These are phyloP conservation scores for Elsinoe ampelina DNA, from an alignment of 2,329 filamentous ascomycete species.

Conservation along the genomic window DNA sequence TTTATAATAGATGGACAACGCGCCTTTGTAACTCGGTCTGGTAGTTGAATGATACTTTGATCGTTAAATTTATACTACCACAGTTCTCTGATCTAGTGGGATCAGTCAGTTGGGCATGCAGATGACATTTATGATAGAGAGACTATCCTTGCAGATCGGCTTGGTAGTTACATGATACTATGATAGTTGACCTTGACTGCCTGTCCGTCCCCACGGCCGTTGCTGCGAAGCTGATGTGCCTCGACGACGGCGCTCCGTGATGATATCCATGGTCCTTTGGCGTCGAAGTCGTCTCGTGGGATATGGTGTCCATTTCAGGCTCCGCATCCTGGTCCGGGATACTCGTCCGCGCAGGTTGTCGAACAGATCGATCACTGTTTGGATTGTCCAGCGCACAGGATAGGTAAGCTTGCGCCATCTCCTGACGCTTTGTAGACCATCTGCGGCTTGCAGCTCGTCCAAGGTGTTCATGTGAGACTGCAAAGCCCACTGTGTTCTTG, in stretches of 20 bases:
- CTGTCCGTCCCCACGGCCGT: neutral
- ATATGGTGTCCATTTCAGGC: neutral
- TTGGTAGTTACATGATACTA: too few relatives aligned
- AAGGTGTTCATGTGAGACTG: conserved; percentile 30
- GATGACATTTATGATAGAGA: too few relatives aligned
- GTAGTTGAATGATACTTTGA: too few relatives aligned
- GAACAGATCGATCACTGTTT: neutral
- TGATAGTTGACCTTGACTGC: too few relatives aligned
- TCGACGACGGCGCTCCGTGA: neutral
- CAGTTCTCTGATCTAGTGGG: neutral
- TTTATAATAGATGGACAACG: too few relatives aligned
- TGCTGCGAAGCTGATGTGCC: neutral
- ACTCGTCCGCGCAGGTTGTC: neutral
- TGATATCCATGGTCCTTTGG: neutral
- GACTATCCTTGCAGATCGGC: too few relatives aligned
- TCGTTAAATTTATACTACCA: neutral
- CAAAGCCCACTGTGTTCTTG: conserved; percentile 27
- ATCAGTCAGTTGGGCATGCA: neutral
- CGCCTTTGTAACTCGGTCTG: too few relatives aligned
- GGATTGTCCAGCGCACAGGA: neutral
- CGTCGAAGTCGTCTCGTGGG: neutral
- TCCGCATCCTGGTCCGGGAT: neutral
- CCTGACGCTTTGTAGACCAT: conserved; percentile 16
- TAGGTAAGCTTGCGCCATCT: conserved; percentile 12
- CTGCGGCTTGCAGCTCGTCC: conserved; percentile 13